Conservation (phyloP, 495 filamentous ascomycete genomes). For the Neurospora hispaniola region DNA sequence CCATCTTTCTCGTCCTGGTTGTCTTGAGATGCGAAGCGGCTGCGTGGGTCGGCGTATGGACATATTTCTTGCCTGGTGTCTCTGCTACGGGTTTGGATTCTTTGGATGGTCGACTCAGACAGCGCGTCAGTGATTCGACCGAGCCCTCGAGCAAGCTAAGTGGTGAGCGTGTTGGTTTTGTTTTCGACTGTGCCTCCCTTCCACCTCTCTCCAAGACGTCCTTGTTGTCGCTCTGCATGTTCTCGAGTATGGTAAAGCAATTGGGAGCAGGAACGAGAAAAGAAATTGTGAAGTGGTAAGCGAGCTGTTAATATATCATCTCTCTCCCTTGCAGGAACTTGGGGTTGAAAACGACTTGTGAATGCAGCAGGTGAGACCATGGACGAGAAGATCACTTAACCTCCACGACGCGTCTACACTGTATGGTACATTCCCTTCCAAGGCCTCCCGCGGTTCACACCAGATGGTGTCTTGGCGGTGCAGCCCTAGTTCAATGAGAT, state of each 20-base stretch:
- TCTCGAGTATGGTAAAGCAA: background rate
- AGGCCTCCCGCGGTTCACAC: background rate
- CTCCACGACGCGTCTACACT: background rate
- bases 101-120: background rate
- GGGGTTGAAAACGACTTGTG: background rate
- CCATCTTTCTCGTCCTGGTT: conserved; percentile 27
- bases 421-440: background rate
- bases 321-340: background rate
- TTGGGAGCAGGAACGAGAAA: background rate
- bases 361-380: background rate
- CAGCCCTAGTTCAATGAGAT: background rate
- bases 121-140: conserved; percentile 2
- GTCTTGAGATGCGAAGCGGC: conserved; percentile 31
- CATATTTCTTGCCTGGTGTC: conserved; percentile 19
- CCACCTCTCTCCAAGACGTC: background rate
- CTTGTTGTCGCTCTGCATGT: conserved; percentile 5
- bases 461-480: background rate
- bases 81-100: background rate
- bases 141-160: conserved; percentile 11
- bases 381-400: background rate
- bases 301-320: background rate
- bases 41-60: conserved; percentile 32
- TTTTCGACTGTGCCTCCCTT: background rate
- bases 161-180: conserved; percentile 1
- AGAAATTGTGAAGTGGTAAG: background rate